A percentile compares a stretch with the other conserved stretches of the same genome.
Evolutionary conservation across 345 rosid genomes (phyloP).

Genomic region (Stellera chamaejasme): DNA sequence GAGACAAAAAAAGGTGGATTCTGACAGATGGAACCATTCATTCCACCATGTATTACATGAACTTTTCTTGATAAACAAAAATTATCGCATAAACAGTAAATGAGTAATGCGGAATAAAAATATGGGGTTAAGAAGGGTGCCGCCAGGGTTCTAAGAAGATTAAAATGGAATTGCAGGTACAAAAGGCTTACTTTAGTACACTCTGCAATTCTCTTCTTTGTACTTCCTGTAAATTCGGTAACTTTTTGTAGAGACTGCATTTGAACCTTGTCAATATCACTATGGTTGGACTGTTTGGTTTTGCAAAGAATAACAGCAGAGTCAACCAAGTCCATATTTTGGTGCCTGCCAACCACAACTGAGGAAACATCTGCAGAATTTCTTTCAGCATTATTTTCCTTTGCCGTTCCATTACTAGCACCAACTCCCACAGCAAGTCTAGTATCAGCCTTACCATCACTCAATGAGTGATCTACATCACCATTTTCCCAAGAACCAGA

Average conservation of each 20-base stretch:
- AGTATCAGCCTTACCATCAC: no score
- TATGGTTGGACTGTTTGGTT: constrained; percentile 7
- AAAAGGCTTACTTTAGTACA: constrained; percentile 2
- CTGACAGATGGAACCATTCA: no score
- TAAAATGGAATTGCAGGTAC: constrained; percentile 7
- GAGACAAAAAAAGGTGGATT: no score
- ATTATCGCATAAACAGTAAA: no score
- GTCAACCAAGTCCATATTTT: constrained; percentile 17
- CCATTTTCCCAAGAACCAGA: no score
- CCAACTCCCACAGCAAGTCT: neutral
- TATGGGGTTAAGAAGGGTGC: neutral
- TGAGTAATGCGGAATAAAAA: no score
- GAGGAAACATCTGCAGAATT: constrained; percentile 6
- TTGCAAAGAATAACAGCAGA: neutral
- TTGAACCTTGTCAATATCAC: constrained; percentile 11
- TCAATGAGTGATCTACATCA: no score
- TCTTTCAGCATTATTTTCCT: constrained; percentile 1
- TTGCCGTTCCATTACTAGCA: constrained; percentile 8
- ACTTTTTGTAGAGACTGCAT: constrained; percentile 10
- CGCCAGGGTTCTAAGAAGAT: neutral
- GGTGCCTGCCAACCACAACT: constrained; percentile 5
- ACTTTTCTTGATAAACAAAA: no score
- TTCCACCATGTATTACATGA: no score
- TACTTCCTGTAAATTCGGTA: constrained; percentile 9
- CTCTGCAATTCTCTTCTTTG: constrained; percentile 10